A percentile compares a stretch with the other conserved stretches of the same genome.
Evolutionary conservation across 495 filamentous ascomycete genomes (phyloP).

Genomic region (Podospora comata): DNA sequence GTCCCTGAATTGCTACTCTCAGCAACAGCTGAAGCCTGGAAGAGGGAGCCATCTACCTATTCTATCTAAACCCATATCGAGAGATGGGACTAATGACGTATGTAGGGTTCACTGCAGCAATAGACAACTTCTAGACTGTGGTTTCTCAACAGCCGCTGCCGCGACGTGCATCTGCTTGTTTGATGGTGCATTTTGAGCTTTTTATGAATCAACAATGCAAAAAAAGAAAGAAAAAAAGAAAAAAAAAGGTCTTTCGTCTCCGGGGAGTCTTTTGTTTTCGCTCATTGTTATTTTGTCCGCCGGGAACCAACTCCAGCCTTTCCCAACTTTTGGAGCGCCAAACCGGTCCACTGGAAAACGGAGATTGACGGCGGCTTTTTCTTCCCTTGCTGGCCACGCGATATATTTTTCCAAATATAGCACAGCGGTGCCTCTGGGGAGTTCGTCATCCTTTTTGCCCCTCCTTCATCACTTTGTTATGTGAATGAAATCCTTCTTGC

Average conservation of each 20-base stretch:
- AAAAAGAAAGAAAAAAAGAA: no score
- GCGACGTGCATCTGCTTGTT: background rate
- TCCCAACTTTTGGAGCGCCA: background rate
- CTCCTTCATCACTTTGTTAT: background rate
- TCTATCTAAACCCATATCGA: background rate
- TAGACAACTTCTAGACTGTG: background rate
- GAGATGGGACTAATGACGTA: conserved; percentile 10
- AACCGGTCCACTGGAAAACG: background rate
- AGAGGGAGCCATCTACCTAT: background rate
- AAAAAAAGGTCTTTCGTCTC: no score
- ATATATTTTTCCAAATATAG: conserved; percentile 10
- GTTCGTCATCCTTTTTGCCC: conserved; percentile 13
- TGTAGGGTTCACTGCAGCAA: conserved; percentile 10
- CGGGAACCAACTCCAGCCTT: background rate
- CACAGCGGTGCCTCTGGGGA: background rate
- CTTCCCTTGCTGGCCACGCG: conserved; percentile 7
- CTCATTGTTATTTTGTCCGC: background rate
- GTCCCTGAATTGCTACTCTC: background rate
- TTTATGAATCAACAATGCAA: no score
- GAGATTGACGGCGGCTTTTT: background rate
- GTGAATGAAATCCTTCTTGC: background rate
- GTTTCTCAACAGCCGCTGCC: conserved; percentile 13
- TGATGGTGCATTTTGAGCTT: no score
- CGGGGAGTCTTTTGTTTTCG: no score
- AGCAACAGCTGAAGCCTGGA: background rate